A percentile compares a stretch with the other conserved stretches of the same genome.
Conservation (phyloP, 2,329 filamentous ascomycete species). For the Colletotrichum sp. region DNA sequence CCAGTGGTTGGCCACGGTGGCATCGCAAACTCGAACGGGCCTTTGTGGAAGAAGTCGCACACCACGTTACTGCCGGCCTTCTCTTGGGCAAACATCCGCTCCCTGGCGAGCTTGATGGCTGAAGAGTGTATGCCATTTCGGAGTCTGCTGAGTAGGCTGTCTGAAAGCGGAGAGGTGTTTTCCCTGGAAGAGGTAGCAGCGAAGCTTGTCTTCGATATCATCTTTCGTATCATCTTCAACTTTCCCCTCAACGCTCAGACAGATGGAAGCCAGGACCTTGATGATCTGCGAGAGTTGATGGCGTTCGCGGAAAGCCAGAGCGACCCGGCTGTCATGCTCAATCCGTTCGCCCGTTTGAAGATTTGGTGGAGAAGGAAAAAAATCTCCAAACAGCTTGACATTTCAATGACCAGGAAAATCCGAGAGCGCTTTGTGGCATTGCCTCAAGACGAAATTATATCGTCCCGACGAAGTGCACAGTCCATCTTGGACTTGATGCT, state of each 20-base stretch:
- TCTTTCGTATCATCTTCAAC: background rate
- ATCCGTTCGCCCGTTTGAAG: background rate
- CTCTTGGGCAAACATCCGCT: background rate
- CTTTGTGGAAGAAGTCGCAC: background rate
- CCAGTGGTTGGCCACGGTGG: background rate
- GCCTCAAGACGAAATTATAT: background rate
- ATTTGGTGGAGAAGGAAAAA: background rate
- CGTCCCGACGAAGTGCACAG: background rate
- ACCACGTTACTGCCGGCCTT: background rate
- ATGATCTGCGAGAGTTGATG: background rate
- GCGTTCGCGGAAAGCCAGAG: background rate
- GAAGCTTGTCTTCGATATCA: background rate
- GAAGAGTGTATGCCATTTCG: background rate
- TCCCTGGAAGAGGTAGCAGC: background rate
- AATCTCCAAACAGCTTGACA: background rate
- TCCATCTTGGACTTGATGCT: background rate
- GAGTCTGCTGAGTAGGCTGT: background rate
- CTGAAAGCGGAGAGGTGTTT: rapidly evolving
- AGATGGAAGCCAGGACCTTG: background rate
- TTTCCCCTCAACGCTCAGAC: background rate
- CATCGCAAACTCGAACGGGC: background rate
- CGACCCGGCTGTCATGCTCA: background rate
- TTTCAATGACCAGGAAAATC: background rate
- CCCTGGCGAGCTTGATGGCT: background rate
- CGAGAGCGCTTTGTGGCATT: background rate